Evolutionary conservation across 2,329 filamentous ascomycete species (phyloP), one percentile per base, ranked within the genome.

Genomic region (Cryoendolithus antarcticus): DNA sequence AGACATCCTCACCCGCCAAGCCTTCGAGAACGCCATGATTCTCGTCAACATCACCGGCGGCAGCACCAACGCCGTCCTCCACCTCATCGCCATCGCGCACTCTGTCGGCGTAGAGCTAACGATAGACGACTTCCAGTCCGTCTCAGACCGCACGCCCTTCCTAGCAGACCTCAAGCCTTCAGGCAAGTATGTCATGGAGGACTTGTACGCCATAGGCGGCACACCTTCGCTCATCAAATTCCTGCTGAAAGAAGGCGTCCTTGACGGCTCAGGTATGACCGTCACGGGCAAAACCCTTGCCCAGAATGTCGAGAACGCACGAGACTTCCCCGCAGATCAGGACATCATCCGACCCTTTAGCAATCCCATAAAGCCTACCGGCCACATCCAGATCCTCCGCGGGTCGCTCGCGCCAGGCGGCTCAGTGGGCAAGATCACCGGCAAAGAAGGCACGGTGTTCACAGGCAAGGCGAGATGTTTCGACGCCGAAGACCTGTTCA

Each of bases 401-500:
- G 80, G 80, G 24, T 76, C 71, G 11, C 67, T 85, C 30, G 78
- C 80, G 3, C 80, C 80, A 0, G 79, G 74, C 40, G 80, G 80
- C 36, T 74, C 69, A 44, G 80, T 85, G 1, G 80, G 78, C 34
- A 85, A 85, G 62, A 85, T 85, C 56, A 85, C 80, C 2, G 80
- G 80, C 32, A 84, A 85, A 60, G 80, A 85, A 61, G 80, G 80
- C 13, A 69, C 73, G 9, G 54, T 63, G 6, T 85, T 85, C 61
- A 72, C 67, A 2, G 80, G 80, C 36, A 81, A 77, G 53, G 80
- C 80, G 2, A 76, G 75, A 48, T 77, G 79, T 49, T 85, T 78
- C 58, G 75, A 85, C 53, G 69, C 68, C 12, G 80, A 85, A 58
- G 77, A 83, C 47, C 67, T 71, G 44, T 82, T 85, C 62, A 76